Evolutionary conservation across 306 rosid genomes (phyloP), one percentile per base, ranked within the genome.

Genomic region (Cucumis hystrix): DNA sequence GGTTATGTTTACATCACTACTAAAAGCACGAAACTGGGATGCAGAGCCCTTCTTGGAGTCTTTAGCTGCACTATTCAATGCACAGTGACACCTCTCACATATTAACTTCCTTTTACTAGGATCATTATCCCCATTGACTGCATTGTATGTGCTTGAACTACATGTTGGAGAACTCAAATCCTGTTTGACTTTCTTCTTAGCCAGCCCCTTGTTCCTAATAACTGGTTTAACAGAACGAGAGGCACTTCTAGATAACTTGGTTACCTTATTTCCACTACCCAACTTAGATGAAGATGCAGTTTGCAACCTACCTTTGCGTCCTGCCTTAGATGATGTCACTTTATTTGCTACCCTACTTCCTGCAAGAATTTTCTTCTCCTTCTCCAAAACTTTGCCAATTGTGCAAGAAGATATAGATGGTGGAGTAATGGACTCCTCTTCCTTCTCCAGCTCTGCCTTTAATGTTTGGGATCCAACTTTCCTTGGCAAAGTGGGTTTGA

Each of bases 51-150:
- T 87, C 77, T 63, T 82, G 56, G 82, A 83, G 74, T 80, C 89
- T 70, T 84, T 83, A 59, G 80, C 45, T 35, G 86, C 80, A 80
- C 57, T 82, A 75, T 87, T 82, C 77, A 95, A 62, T 63, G 92
- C 77, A 80, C 93, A 88, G 39, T 84, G 93, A 82, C 98, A 95
- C 81, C 91, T 92, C 84, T 92, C 97, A 62, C 98, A 95, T 70
- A 95, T 81, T 71, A 87, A 83, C 54, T 64, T 87, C 77, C 82
- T 81, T 76, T 86, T 63, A 77, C 79, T 78, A 79, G 91, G 87
- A 82, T 80, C 84, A 52, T 64, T 80, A 76, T 84, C 82, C 15
- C 77, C 79, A 62, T 84, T 86, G 78, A 79, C 83, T 81, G 76
- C 90, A 57, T 81, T 83, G 70, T 83, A 73, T 47, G 85, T 75